Conservation (phyloP, 2,329 filamentous ascomycete species). For the Clathrospora elynae region DNA sequence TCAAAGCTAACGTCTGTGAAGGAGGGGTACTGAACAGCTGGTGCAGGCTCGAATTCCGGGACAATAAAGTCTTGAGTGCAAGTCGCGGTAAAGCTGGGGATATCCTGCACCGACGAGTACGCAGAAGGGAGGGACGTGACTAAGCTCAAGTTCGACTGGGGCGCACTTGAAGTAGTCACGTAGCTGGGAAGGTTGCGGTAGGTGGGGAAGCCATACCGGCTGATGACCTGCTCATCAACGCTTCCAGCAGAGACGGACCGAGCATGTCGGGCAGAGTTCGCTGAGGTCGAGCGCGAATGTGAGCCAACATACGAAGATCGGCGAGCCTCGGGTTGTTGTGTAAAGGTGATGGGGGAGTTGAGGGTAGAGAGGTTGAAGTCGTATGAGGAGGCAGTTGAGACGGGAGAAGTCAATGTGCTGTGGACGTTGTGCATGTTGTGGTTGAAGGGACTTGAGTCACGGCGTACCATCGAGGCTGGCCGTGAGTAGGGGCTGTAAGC, state of each 20-base stretch:
- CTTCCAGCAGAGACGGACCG: conserved; percentile 70
- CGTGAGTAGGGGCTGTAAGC: conserved; percentile 58
- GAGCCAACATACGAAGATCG: conserved; percentile 47
- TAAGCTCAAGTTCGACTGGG: conserved; percentile 46
- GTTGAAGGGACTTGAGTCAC: conserved; percentile 54
- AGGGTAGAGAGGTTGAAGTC: conserved; percentile 54
- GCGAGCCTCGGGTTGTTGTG: conserved; percentile 36
- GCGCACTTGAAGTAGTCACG: conserved; percentile 49
- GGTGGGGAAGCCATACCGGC: conserved; percentile 79
- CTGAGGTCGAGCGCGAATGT: conserved; percentile 65
- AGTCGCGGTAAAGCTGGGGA: conserved; percentile 38
- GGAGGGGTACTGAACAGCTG: conserved; percentile 53
- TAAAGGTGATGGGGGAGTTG: conserved; percentile 67
- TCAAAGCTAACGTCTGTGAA: conserved; percentile 49
- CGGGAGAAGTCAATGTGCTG: conserved; percentile 52
- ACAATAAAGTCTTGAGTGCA: conserved; percentile 41
- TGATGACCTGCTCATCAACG: conserved; percentile 68
- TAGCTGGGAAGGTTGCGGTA: conserved; percentile 75
- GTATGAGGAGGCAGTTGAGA: conserved; percentile 49
- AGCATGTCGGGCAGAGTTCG: conserved; percentile 51
- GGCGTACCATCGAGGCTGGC: conserved; percentile 53
- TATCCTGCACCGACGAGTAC: conserved; percentile 42
- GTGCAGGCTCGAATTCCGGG: conserved; percentile 46
- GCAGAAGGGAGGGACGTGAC: conserved; percentile 48
- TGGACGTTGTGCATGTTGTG: conserved; percentile 35